Conservation (phyloP, 495 filamentous ascomycete species). For the Neurospora intermedia region DNA sequence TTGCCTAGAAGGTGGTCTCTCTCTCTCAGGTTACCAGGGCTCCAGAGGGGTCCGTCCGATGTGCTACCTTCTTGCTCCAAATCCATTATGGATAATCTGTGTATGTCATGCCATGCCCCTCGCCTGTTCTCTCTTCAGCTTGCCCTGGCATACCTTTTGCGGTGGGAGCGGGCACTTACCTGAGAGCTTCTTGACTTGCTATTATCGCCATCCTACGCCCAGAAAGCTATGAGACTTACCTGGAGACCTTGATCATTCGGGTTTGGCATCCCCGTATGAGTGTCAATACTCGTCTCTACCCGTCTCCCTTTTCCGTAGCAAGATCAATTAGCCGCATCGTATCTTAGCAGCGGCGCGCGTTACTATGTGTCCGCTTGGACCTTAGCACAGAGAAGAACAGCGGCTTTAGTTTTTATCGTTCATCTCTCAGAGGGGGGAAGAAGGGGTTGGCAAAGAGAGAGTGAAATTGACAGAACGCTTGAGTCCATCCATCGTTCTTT, state of each 20-base stretch:
- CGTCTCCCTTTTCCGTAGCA: background rate
- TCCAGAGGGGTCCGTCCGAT: background rate
- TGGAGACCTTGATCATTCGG: background rate
- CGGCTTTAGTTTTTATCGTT: background rate
- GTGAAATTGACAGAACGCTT: background rate
- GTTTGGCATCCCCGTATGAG: background rate
- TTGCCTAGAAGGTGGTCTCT: background rate
- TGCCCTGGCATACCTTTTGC: background rate
- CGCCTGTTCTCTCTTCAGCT: background rate
- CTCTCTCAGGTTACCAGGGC: background rate
- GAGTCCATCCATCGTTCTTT: background rate
- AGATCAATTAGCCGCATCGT: background rate
- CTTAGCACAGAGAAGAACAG: background rate
- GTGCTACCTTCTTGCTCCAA: background rate
- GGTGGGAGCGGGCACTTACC: background rate
- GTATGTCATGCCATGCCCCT: background rate
- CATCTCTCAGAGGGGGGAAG: background rate
- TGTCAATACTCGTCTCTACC: background rate
- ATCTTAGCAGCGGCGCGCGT: background rate
- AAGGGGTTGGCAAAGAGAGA: background rate
- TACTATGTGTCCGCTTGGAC: background rate
- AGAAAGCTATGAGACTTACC: background rate
- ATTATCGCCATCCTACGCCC: background rate
- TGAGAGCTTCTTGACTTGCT: background rate
- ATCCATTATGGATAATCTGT: background rate